Base-by-base conservation (phyloP, 768 basidiomycete genomes). In the Dentipellis fragilis region DNA sequence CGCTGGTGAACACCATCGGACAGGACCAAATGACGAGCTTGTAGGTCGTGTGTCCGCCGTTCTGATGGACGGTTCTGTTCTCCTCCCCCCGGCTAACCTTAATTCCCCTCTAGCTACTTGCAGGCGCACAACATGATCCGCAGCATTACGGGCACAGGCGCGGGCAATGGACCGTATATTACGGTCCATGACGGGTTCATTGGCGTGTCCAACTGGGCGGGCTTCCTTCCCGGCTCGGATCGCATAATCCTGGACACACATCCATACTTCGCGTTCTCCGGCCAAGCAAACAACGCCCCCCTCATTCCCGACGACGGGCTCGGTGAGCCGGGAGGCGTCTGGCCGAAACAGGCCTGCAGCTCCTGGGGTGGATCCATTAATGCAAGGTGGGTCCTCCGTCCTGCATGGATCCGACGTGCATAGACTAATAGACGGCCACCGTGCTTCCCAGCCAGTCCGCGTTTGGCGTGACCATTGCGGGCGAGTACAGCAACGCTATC, bases 381-480 rank as follows among this genome's bases (percentile, higher is more conserved):
- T 53, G 57, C 63, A 64, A 57, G 75, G 78, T 63, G 67, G 39
- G 71, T 72, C 62, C 53, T 69, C 51, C 37, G 23, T 49, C 17
- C 22, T 11, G 6, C 29, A 6, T 29, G 29, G 16, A 21, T 21
- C 37, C 37, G 14, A 23, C 52, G 1, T 16, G 8, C 16, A 22
- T 22, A 19, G 29, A 9, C 10, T 49, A 34, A 49, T 49, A 12
- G 22, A 9, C 8, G 19, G 23, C 4, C 37, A 6, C 10, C 34
- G 21, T 45, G 34, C 29, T 38, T 10, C 4, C 4, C 49, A 77
- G 75, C 65, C 78, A 67, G 65, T 68, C 63, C 56, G 66, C 69
- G 8, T 89, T 90, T 62, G 92, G 92, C 10, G 69, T 92, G 40
- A 82, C 82, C 12, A 65, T 85, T 22, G 82, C 81, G 0, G 92